A percentile compares a stretch with the other conserved stretches of the same genome.
phyloP scores from a whole-genome alignment of 2,329 filamentous ascomycete genomes.

The Seiridium cupressi region DNA sequence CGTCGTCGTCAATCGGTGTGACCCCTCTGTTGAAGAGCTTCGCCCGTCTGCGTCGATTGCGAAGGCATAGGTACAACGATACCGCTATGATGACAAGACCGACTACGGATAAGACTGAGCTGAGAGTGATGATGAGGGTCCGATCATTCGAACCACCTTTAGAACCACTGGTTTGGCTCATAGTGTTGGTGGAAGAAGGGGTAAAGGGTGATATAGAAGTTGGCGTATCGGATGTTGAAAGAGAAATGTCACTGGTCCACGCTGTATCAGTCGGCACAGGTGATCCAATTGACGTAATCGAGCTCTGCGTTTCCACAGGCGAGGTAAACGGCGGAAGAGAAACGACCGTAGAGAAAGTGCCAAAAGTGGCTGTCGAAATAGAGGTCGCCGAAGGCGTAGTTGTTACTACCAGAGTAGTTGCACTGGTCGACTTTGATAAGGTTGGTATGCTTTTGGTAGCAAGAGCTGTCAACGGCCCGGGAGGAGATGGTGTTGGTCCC shows the following conservation, averaged over 20 bases:
- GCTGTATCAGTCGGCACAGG: neutral
- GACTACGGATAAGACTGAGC: constrained; percentile 47
- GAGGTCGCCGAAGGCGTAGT: neutral
- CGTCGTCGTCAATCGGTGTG: constrained; percentile 62
- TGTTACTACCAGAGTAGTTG: neutral
- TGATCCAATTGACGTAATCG: too few relatives aligned
- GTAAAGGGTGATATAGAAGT: neutral
- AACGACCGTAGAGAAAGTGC: neutral
- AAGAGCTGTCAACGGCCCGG: neutral
- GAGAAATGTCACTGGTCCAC: too few relatives aligned
- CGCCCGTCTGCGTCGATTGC: constrained; percentile 35
- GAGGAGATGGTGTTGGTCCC: neutral
- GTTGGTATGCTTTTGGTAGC: neutral
- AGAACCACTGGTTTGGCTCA: neutral
- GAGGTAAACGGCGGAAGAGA: neutral
- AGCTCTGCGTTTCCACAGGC: too few relatives aligned
- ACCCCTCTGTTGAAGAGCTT: constrained; percentile 53
- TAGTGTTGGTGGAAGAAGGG: neutral
- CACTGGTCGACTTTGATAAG: neutral
- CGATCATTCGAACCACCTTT: constrained; percentile 24
- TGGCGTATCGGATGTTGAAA: neutral
- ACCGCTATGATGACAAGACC: constrained; percentile 37
- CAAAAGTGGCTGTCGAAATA: neutral
- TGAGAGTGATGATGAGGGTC: constrained; percentile 49
- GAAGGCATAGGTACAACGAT: constrained; percentile 35